Evolutionary conservation across 1,284 basidiomycete genomes (phyloP).

Genomic region (Sphaerobolus stellatus): DNA sequence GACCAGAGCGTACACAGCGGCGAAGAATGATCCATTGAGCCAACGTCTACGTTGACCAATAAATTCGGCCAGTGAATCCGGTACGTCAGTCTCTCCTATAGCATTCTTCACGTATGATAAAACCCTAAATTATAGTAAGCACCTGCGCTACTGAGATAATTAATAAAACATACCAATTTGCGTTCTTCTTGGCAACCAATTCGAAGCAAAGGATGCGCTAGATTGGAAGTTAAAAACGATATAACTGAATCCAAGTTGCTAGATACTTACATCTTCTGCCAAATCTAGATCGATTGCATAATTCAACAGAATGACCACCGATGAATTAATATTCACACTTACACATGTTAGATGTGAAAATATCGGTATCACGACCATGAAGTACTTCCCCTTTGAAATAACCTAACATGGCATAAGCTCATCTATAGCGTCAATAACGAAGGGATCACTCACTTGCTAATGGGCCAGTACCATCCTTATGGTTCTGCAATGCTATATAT

Average conservation of each 20-base stretch:
- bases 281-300: slow-evolving; percentile 51
- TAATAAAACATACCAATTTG: slow-evolving; percentile 60
- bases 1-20: slow-evolving; percentile 80
- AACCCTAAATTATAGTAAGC: slow-evolving; percentile 55
- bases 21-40: slow-evolving; percentile 95
- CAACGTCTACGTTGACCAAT: slow-evolving; percentile 91
- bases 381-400: slow-evolving; percentile 98
- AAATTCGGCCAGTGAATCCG: slow-evolving; percentile 91
- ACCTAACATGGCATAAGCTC: slow-evolving; percentile 27
- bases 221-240: slow-evolving; percentile 4
- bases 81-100: slow-evolving; percentile 95
- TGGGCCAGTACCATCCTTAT: slow-evolving; percentile 83
- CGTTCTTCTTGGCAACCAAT: slow-evolving; percentile 88
- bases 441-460: slow-evolving; percentile 46
- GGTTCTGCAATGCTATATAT: slow-evolving; percentile 90
- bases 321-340: slow-evolving; percentile 30
- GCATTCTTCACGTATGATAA: slow-evolving; percentile 96
- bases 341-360: slow-evolving; percentile 95
- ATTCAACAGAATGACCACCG: not conserved
- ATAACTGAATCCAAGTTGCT: not conserved
- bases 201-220: slow-evolving; percentile 97
- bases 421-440: not conserved
- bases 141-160: not conserved
- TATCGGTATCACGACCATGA: slow-evolving; percentile 88
- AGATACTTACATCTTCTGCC: slow-evolving; percentile 71